Conservation (phyloP, 2,329 filamentous ascomycete species). For the Periglandula ipomoeae region DNA sequence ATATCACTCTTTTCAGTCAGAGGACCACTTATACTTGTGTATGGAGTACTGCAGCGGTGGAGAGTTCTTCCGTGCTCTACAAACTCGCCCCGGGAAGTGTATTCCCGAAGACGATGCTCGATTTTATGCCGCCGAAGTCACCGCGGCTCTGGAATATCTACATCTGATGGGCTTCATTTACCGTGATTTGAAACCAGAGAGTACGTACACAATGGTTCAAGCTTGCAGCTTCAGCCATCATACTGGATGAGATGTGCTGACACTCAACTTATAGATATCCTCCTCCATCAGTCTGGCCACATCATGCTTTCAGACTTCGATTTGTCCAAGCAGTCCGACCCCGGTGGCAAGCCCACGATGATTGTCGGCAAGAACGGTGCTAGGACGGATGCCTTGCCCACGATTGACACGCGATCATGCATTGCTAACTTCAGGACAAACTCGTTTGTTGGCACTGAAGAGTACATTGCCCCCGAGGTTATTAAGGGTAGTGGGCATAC, state of each 20-base stretch:
- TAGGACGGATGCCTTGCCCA: slow-evolving; percentile 76
- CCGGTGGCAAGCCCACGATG: slow-evolving; percentile 94
- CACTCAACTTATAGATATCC: slow-evolving; percentile 58
- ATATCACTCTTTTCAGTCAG: slow-evolving; percentile 98
- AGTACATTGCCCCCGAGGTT: slow-evolving; percentile 97
- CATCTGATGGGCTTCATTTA: slow-evolving; percentile 99
- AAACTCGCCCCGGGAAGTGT: slow-evolving; percentile 94
- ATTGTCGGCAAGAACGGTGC: slow-evolving; percentile 86
- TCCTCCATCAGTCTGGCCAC: slow-evolving; percentile 97
- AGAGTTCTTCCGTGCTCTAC: slow-evolving; percentile 93
- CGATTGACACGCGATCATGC: slow-evolving; percentile 98
- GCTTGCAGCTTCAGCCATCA: neutral
- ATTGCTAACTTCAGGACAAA: slow-evolving; percentile 98
- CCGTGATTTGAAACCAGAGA: slow-evolving; percentile 94
- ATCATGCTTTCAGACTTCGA: slow-evolving; percentile 99
- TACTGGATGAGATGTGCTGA: neutral
- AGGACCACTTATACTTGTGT: slow-evolving; percentile 97
- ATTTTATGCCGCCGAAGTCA: slow-evolving; percentile 97
- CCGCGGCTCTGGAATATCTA: slow-evolving; percentile 88
- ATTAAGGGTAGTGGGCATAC: slow-evolving; percentile 98
- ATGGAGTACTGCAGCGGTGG: slow-evolving; percentile 99
- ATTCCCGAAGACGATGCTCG: slow-evolving; percentile 94
- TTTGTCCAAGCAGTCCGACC: slow-evolving; percentile 92
- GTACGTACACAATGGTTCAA: slow-evolving; percentile 52
- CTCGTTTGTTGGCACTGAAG: slow-evolving; percentile 95